Conservation (phyloP, 164 flowering plant genomes). For the Tinospora cordifolia region DNA sequence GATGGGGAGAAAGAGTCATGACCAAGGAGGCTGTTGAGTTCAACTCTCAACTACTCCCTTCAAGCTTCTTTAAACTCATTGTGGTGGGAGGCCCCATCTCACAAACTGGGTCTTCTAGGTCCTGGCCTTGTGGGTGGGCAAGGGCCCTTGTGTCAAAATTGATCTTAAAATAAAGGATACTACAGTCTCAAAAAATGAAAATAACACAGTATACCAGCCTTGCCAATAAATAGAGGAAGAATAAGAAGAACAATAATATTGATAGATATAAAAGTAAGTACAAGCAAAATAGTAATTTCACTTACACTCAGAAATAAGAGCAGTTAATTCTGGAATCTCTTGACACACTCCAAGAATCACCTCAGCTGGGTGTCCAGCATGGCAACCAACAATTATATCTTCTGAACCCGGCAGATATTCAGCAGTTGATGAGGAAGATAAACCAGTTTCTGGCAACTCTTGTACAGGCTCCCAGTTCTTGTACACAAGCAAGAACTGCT, state of each 20-base stretch:
- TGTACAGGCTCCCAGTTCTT: conserved; percentile 70
- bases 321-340: conserved; percentile 50
- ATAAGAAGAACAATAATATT: conserved; percentile 4
- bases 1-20: too few relatives aligned
- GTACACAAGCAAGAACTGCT: conserved; percentile 61
- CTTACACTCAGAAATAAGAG: conserved; percentile 64
- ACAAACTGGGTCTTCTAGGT: too few relatives aligned
- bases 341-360: conserved; percentile 44
- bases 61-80: too few relatives aligned
- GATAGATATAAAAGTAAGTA: not conserved
- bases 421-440: conserved; percentile 19
- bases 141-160: too few relatives aligned
- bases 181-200: too few relatives aligned
- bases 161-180: too few relatives aligned
- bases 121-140: too few relatives aligned
- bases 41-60: too few relatives aligned
- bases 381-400: conserved; percentile 63
- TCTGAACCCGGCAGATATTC: conserved; percentile 31
- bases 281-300: conserved; percentile 12
- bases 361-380: conserved; percentile 86
- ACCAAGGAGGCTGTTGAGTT: too few relatives aligned
- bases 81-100: too few relatives aligned
- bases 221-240: conserved; percentile 1
- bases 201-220: too few relatives aligned
- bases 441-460: conserved; percentile 37